Evolutionary conservation across 129 eudicot species (phyloP).

Genomic region (Tanacetum coccineum): DNA sequence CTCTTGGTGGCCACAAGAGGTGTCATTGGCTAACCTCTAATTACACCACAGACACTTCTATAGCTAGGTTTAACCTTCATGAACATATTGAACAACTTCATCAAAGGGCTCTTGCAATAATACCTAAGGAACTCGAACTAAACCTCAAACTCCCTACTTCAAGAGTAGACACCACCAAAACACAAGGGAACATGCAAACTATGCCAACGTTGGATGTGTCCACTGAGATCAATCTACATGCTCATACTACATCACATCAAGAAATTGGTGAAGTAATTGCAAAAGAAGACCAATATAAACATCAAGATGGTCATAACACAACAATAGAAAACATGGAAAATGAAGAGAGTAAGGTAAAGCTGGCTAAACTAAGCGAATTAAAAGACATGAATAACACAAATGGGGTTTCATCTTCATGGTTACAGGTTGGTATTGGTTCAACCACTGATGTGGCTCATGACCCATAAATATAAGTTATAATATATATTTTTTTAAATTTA

Average conservation of each 20-base stretch:
- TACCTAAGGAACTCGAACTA: constrained; percentile 27
- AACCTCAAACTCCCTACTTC: constrained; percentile 40
- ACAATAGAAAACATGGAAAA: constrained; percentile 30
- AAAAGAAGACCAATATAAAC: constrained; percentile 7
- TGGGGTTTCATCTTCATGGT: constrained; percentile 54
- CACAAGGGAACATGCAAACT: constrained; percentile 30
- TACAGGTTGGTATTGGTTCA: constrained; percentile 64
- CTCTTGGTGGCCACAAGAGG: constrained; percentile 77
- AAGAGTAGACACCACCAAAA: constrained; percentile 1
- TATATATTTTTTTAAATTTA: neutral
- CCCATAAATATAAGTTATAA: constrained; percentile 10
- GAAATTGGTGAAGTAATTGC: constrained; percentile 9
- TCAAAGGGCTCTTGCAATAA: constrained; percentile 16
- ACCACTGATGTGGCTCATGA: constrained; percentile 25
- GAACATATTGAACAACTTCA: constrained; percentile 34
- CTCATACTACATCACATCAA: constrained; percentile 22
- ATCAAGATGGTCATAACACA: constrained; percentile 9
- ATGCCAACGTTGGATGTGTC: constrained; percentile 45
- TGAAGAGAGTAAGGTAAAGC: constrained; percentile 49
- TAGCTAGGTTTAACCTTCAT: constrained; percentile 33
- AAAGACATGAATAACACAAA: constrained; percentile 45
- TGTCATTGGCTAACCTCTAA: constrained; percentile 80
- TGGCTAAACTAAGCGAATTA: constrained; percentile 49
- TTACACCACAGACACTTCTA: constrained; percentile 34
- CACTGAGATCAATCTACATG: constrained; percentile 41